Evolutionary conservation across 225 moss, liverwort and hornwort genomes (phyloP).

Genomic region (Bryoerythrophyllum caledonicum): DNA sequence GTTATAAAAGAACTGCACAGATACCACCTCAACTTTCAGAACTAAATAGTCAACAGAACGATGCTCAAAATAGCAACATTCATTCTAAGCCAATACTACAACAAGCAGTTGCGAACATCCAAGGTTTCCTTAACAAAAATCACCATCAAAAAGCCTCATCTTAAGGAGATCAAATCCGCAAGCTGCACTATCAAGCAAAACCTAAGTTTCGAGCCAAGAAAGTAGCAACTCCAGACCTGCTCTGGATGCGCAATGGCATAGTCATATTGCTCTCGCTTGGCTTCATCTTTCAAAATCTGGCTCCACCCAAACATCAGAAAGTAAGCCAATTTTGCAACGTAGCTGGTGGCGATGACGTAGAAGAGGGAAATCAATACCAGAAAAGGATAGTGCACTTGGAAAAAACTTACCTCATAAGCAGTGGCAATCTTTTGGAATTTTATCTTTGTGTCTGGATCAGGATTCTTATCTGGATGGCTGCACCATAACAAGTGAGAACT

Average conservation of each 20-base stretch:
- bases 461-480: constrained; percentile 99
- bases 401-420: constrained; percentile 82
- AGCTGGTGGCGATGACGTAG: neutral
- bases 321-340: constrained; percentile 13
- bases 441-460: constrained; percentile 89
- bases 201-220: neutral
- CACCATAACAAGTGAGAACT: constrained; percentile 25
- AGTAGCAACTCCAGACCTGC: constrained; percentile 53
- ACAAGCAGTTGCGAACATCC: neutral
- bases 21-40: constrained; percentile 31
- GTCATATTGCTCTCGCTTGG: constrained; percentile 94
- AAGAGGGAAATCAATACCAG: neutral
- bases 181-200: neutral
- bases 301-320: neutral
- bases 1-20: constrained; percentile 82
- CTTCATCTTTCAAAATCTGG: constrained; percentile 93
- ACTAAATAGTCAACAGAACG: constrained; percentile 13
- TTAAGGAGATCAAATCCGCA: neutral
- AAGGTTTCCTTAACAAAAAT: neutral
- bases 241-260: constrained; percentile 98
- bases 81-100: neutral
- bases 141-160: neutral
- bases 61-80: neutral
- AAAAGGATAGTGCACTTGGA: neutral
- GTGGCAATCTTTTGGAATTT: constrained; percentile 93